Evolutionary conservation across 192 early-diverging fungal genomes (phyloP).

Genomic region (Haplosporangium gracile): DNA sequence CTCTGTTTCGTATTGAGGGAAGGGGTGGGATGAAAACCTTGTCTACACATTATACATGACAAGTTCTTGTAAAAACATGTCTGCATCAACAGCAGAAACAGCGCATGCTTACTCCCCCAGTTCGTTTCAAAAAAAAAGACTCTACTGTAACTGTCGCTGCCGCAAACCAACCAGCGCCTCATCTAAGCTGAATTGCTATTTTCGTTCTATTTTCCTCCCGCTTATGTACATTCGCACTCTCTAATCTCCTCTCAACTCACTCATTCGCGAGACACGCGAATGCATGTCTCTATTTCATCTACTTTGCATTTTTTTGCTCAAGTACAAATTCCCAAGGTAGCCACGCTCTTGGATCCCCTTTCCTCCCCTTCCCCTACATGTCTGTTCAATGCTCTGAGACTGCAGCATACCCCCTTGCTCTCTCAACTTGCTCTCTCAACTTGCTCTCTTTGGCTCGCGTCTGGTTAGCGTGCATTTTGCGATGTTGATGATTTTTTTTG

Average conservation of each 20-base stretch:
- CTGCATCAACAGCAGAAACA: no score
- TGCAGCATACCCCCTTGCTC: not conserved
- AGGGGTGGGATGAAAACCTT: no score
- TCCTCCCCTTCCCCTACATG: not conserved
- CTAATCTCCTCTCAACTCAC: no score
- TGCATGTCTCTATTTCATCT: slow-evolving; percentile 9
- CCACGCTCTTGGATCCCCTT: not conserved
- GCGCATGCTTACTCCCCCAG: no score
- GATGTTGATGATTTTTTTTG: not conserved
- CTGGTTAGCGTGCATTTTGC: not conserved
- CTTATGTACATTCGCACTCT: no score
- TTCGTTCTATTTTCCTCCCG: no score
- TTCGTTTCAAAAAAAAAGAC: no score
- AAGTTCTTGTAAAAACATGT: no score
- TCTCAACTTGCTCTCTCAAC: not conserved
- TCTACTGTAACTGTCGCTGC: no score
- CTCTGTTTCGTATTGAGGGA: not conserved
- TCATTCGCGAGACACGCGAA: not conserved
- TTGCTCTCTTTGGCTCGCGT: not conserved
- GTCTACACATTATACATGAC: no score
- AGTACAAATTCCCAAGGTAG: not conserved
- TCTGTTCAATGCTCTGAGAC: not conserved
- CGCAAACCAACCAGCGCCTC: no score
- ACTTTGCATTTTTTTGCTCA: not conserved
- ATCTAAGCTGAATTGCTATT: no score